A percentile compares a stretch with the other conserved stretches of the same genome.
Evolutionary conservation across 2,329 filamentous ascomycete species (phyloP).

Genomic region (Fusarium sp.): DNA sequence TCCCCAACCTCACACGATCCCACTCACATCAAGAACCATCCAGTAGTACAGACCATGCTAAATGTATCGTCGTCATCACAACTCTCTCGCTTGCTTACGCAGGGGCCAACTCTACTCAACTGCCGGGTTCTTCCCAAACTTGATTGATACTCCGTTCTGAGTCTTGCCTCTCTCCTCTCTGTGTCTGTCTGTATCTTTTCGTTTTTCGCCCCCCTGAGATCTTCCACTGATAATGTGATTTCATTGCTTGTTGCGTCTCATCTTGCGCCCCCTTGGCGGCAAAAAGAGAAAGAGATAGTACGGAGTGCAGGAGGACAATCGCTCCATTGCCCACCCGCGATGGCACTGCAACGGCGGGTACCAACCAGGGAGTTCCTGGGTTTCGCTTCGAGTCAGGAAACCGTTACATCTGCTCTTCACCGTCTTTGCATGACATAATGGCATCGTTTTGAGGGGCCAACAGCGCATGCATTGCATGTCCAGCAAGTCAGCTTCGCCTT

Average conservation of each 20-base stretch:
- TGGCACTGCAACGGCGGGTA: constrained; percentile 35
- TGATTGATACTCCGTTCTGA: background rate
- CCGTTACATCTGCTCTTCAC: constrained; percentile 20
- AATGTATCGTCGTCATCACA: constrained; percentile 8
- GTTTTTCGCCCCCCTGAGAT: constrained; percentile 24
- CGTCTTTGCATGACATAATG: constrained; percentile 22
- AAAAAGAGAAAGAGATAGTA: constrained; percentile 21
- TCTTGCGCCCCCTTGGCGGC: constrained; percentile 21
- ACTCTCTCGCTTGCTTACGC: constrained; percentile 15
- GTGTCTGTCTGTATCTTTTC: background rate
- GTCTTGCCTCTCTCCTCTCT: background rate
- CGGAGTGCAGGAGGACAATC: constrained; percentile 12
- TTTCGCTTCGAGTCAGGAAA: constrained; percentile 16
- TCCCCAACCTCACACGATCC: constrained; percentile 2
- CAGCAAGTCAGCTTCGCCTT: constrained; percentile 5
- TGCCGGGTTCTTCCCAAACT: constrained; percentile 21
- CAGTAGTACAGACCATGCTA: constrained; percentile 14
- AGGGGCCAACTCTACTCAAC: constrained; percentile 20
- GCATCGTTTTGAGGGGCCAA: background rate
- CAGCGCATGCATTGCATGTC: background rate
- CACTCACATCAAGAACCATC: constrained; percentile 10
- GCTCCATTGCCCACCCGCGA: constrained; percentile 35
- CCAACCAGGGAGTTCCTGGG: constrained; percentile 20
- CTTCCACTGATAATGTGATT: constrained; percentile 16
- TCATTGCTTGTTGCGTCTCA: constrained; percentile 14